Evolutionary conservation across 345 rosid genomes (phyloP).

Genomic region (Salix koriyanagi): DNA sequence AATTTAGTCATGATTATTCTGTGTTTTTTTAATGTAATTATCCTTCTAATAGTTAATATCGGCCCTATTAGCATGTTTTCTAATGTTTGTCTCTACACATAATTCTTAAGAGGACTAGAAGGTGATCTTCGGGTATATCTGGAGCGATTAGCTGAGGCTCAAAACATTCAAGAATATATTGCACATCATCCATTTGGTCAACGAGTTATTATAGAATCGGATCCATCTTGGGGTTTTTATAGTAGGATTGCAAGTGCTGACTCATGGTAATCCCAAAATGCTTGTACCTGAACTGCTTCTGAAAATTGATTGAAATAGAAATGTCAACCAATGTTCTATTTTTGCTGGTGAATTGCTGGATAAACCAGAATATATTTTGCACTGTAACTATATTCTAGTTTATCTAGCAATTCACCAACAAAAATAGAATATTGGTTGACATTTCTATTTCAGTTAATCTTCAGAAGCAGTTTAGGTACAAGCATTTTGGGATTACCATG

Average conservation of each 20-base stretch:
- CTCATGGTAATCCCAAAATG: background rate
- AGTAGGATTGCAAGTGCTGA: constrained; percentile 22
- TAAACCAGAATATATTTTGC: no score
- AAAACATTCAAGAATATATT: constrained; percentile 55
- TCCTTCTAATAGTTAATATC: background rate
- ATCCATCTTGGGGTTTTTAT: constrained; percentile 56
- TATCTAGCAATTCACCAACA: no score
- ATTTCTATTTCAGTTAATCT: background rate
- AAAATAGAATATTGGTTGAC: no score
- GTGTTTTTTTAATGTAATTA: background rate
- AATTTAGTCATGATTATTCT: background rate
- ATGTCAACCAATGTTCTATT: no score
- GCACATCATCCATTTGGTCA: constrained; percentile 74
- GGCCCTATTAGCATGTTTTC: background rate
- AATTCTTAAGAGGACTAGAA: constrained; percentile 47
- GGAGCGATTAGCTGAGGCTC: constrained; percentile 51
- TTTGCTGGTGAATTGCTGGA: no score
- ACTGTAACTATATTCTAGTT: no score
- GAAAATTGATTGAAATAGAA: no score
- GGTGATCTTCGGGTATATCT: constrained; percentile 73
- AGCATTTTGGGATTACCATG: background rate
- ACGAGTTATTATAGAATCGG: constrained; percentile 47
- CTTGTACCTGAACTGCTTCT: background rate
- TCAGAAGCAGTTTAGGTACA: background rate
- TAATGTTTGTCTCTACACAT: background rate